Percentiles rank a stretch among this genome's conserved stretches.
These are phyloP conservation scores for Ustilago esculenta DNA, from an alignment of 1,284 basidiomycete genomes.

Conservation along the genomic window DNA sequence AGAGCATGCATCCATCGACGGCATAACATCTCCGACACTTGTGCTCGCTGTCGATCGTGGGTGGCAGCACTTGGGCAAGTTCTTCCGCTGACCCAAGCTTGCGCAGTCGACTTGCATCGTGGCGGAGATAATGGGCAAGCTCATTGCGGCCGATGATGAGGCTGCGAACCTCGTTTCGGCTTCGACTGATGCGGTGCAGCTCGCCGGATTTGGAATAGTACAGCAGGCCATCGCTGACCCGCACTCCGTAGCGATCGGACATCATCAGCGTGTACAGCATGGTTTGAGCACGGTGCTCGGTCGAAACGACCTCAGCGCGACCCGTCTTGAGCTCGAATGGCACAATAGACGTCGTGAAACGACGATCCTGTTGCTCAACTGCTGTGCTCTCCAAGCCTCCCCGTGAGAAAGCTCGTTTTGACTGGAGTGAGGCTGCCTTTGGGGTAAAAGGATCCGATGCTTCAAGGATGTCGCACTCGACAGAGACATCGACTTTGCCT, in stretches of 20 bases:
- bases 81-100: conserved; percentile 23
- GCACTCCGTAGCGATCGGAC: conserved; percentile 81
- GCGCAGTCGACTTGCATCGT: conserved; percentile 39
- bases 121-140: conserved; percentile 78
- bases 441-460: conserved; percentile 43
- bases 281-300: conserved; percentile 93
- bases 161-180: conserved; percentile 83
- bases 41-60: conserved; percentile 83
- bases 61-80: conserved; percentile 70
- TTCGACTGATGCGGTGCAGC: conserved; percentile 80
- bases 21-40: conserved; percentile 84
- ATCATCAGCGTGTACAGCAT: conserved; percentile 95
- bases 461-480: conserved; percentile 70
- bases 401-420: conserved; percentile 16
- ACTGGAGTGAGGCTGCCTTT: background rate
- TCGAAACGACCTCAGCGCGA: conserved; percentile 73
- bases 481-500: conserved; percentile 92
- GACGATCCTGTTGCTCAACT: background rate
- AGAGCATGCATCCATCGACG: conserved; percentile 90
- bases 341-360: conserved; percentile 69
- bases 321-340: conserved; percentile 97
- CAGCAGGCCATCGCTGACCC: conserved; percentile 77
- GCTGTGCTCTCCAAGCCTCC: background rate
- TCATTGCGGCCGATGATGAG: conserved; percentile 85
- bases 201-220: conserved; percentile 93